Conservation (phyloP, 129 eudicot genomes). For the Flaveria bidentis region DNA sequence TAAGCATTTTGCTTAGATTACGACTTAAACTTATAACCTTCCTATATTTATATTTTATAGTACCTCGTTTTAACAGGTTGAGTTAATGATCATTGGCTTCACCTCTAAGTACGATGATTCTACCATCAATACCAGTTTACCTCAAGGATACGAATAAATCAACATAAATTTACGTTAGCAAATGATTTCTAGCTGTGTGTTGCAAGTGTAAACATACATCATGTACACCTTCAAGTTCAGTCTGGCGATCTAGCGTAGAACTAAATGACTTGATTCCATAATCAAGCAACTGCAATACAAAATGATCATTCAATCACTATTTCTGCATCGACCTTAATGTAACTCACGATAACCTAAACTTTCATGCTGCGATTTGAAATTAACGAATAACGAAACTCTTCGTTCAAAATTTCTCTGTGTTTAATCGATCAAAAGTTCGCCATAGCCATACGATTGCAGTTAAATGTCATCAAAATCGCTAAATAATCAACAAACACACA, state of each 20-base stretch:
- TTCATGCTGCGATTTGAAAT: background rate
- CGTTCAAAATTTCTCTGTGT: background rate
- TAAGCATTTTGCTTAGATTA: no score
- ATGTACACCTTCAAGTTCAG: slow-evolving; percentile 13
- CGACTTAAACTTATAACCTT: no score
- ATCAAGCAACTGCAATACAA: background rate
- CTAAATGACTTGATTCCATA: background rate
- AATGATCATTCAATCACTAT: background rate
- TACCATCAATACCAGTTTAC: no score
- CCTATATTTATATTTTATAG: no score
- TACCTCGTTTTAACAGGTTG: no score
- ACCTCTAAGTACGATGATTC: background rate
- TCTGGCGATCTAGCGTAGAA: background rate
- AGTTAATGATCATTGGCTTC: background rate
- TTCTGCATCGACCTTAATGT: background rate
- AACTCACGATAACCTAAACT: background rate
- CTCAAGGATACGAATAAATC: background rate
- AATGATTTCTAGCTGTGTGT: background rate
- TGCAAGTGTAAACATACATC: background rate
- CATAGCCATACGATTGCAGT: slow-evolving; percentile 8
- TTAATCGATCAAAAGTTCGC: background rate
- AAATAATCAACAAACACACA: slow-evolving; percentile 2
- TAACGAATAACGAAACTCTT: background rate
- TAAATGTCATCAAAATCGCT: background rate
- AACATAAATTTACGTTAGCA: background rate